Evolutionary conservation across 768 basidiomycete species (phyloP).

Genomic region (Tulasnella sp.): DNA sequence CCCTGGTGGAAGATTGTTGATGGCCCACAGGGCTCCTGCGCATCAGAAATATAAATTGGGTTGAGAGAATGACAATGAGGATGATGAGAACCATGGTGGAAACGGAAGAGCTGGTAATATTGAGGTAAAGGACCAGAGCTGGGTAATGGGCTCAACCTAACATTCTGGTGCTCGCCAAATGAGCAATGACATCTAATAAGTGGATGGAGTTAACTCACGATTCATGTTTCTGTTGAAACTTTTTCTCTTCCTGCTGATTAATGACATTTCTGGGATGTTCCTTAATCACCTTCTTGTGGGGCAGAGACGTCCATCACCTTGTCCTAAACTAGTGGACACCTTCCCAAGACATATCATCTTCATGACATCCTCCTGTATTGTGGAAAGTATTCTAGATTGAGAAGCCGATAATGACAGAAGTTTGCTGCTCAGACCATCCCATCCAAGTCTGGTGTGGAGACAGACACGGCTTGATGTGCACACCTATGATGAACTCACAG

Average conservation of each 20-base stretch:
- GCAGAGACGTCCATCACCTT: background rate
- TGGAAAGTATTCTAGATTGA: slow-evolving; percentile 3
- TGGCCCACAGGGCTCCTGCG: no score
- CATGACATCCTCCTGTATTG: slow-evolving; percentile 12
- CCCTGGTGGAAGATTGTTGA: no score
- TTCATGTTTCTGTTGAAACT: slow-evolving; percentile 7
- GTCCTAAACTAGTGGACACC: slow-evolving; percentile 1
- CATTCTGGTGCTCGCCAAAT: no score
- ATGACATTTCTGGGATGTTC: slow-evolving; percentile 13
- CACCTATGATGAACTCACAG: no score
- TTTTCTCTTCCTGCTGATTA: slow-evolving; percentile 7
- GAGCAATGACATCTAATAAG: background rate
- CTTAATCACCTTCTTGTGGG: slow-evolving; percentile 1
- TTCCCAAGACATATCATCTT: slow-evolving; percentile 13
- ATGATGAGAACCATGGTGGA: no score
- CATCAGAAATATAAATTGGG: no score
- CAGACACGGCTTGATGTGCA: slow-evolving; percentile 3
- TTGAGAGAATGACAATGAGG: no score
- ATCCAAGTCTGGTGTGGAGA: background rate
- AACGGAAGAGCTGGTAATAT: no score
- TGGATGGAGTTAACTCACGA: background rate
- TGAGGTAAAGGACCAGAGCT: no score
- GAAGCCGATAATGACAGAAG: background rate
- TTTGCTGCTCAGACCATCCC: no score
- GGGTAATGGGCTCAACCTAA: no score